Evolutionary conservation across 495 filamentous ascomycete genomes (phyloP).

Genomic region (Neurospora intermedia): DNA sequence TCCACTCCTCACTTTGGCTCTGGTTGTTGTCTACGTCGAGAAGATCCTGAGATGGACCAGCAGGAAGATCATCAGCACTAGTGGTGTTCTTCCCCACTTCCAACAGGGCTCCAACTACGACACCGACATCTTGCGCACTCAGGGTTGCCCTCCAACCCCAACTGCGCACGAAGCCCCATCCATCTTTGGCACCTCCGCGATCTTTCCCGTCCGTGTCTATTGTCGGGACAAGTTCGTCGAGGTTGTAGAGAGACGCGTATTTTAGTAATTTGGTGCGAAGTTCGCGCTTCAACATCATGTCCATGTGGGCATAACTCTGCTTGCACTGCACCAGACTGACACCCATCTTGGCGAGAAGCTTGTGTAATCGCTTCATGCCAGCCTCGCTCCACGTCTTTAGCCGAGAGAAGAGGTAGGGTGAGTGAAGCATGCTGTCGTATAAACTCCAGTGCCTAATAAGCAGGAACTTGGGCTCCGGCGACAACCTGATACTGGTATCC

Average conservation of each 20-base stretch:
- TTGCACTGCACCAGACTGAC: constrained; percentile 87
- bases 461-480: constrained; percentile 88
- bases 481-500: constrained; percentile 84
- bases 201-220: constrained; percentile 48
- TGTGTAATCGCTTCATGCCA: constrained; percentile 85
- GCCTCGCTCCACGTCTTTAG: constrained; percentile 90
- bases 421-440: constrained; percentile 97
- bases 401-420: constrained; percentile 83
- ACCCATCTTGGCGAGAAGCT: constrained; percentile 95
- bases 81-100: constrained; percentile 64
- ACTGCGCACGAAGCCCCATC: constrained; percentile 92
- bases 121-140: constrained; percentile 81
- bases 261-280: constrained; percentile 77
- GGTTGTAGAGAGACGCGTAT: constrained; percentile 80
- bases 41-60: constrained; percentile 21
- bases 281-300: constrained; percentile 88
- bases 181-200: constrained; percentile 56
- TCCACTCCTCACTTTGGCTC: constrained; percentile 53
- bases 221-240: constrained; percentile 79
- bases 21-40: constrained; percentile 34
- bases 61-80: constrained; percentile 14
- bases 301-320: constrained; percentile 96
- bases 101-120: constrained; percentile 79
- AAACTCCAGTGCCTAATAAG: constrained; percentile 93
- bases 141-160: constrained; percentile 97